Evolutionary conservation across 2,329 filamentous ascomycete species (phyloP), one percentile per base, ranked within the genome.

Genomic region (Aschersonia sp.): DNA sequence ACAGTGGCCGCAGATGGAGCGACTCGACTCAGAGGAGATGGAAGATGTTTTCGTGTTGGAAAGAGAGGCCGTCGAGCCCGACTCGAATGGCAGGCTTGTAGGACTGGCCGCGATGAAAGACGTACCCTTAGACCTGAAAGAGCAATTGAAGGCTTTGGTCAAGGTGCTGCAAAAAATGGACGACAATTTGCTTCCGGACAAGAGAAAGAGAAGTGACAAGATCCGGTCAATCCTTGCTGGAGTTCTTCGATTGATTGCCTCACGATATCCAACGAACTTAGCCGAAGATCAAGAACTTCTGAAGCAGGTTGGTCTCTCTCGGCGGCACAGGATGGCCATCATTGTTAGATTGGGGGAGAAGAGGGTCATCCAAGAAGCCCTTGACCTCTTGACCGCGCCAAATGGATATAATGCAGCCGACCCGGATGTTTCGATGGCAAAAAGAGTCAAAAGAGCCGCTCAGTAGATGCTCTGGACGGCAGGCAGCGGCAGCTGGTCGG

Each of bases 11-110:
- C 50, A 72, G 65, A 61, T 65, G 29, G 60, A 64, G 10, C 54
- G 65, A 3, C 52, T 85, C 31, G 73, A 86, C 10, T 75, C 80
- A 6, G 78, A 83, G 41, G 70, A 87, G 8, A 63, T 86, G 4
- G 87, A 92, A 47, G 83, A 89, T 37, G 78, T 76, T 14, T 88
- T 89, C 54, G 80, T 87, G 44, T 69, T 87, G 12, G 77, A 81
- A 54, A 68, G 74, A 30, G 69, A 73, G 41, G 63, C 70, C 1
- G 68, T 68, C 0, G 75, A 78, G 32, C 72, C 75, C 0, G 69
- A 73, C 50, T 57, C 69, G 0, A 68, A 69, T 9, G 76, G 76
- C 22, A 64, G 64, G 0, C 62, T 74, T 30, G 53, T 61, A 1
- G 63, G 60, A 0, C 53, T 64, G 1, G 63, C 67, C 1, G 55